Evolutionary conservation across 768 basidiomycete species (phyloP), one percentile per base, ranked within the genome.

Genomic region (Suillus occidentalis): DNA sequence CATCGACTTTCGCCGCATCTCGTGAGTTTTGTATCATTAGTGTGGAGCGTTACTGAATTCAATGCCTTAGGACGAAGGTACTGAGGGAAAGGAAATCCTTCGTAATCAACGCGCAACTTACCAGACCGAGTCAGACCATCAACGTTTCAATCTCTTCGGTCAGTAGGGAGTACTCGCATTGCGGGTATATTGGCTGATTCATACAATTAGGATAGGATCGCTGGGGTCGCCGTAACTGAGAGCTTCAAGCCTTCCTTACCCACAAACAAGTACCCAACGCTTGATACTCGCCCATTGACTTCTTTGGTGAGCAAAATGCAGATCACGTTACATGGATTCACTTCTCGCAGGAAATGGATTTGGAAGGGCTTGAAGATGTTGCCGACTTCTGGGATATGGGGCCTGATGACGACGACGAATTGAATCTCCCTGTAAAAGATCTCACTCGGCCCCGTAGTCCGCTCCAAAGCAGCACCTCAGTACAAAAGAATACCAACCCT

Each of bases 1-100:
- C 60, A 75, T 97, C 63, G 92, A 94, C 72, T 95, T 90, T 72
- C 87, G 94, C 37, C 85, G 91, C 25, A 91, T 91, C 52, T 80
- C 84, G 94, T 94, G 69, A 68, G 82, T 71, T 12, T 4, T n/a
- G 18, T 4, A 37, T 25, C 18, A 52, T 62, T 4, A 9, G 45
- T 8, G n/a, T 68, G 49, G 31, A 31, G 36, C 1, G 28, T 59
- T 22, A 14, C 53, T 72, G n/a, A 65, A 18, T 18, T 9, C 36
- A 10, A 7, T 62, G 16, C 34, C 60, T 68, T 20, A 95, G 93
- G 13, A 94, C 91, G 2, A 90, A 88, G 68, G 83, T 82, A 6
- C 81, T 95, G 61, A 82, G 77, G 65, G 83, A 84, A 20, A 72
- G 77, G 3, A 90, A 87, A 70, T 81, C 80, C 1, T 92, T 94